These are phyloP conservation scores for Grosmannia serpens DNA, from an alignment of 2,329 filamentous ascomycete species.

Conservation along the genomic window DNA sequence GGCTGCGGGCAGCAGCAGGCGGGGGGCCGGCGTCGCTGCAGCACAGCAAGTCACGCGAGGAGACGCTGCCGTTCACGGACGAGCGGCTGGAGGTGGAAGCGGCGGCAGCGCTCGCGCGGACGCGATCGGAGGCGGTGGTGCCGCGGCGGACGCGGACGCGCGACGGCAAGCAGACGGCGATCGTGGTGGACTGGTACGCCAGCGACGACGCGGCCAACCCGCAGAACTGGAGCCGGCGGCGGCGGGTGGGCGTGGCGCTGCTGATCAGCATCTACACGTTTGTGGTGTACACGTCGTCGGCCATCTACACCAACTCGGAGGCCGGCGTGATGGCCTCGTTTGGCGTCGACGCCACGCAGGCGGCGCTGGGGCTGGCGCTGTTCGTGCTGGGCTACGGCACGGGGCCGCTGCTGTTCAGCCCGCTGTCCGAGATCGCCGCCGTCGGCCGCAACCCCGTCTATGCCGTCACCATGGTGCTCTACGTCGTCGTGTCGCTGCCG, in stretches of 20 bases:
- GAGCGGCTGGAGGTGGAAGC: constrained; percentile 15
- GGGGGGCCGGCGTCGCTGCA: constrained; percentile 1
- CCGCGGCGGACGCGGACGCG: constrained; percentile 11
- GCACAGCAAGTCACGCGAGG: constrained; percentile 14
- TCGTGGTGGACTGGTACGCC: constrained; percentile 28
- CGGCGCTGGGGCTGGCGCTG: constrained; percentile 40
- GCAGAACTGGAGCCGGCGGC: constrained; percentile 32
- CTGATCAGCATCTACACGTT: constrained; percentile 39
- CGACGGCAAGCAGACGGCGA: constrained; percentile 11
- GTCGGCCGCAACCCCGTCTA: constrained; percentile 24
- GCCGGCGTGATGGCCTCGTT: constrained; percentile 37
- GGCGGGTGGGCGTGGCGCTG: constrained; percentile 23
- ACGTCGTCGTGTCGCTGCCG: constrained; percentile 27
- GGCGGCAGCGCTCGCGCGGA: constrained; percentile 16
- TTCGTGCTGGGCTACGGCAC: constrained; percentile 47
- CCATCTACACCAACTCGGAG: constrained; percentile 27
- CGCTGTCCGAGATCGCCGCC: constrained; percentile 23
- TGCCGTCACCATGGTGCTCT: constrained; percentile 11
- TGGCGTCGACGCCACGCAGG: constrained; percentile 31
- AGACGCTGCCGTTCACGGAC: constrained; percentile 16
- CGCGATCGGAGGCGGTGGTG: constrained; percentile 17
- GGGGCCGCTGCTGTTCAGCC: constrained; percentile 47
- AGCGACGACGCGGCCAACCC: constrained; percentile 40
- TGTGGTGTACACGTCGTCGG: constrained; percentile 24
- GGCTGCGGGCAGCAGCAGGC: background rate